A percentile compares a stretch with the other conserved stretches of the same genome.
Evolutionary conservation across 139 green algal genomes (phyloP).

Genomic region (Nannochloris sp.): DNA sequence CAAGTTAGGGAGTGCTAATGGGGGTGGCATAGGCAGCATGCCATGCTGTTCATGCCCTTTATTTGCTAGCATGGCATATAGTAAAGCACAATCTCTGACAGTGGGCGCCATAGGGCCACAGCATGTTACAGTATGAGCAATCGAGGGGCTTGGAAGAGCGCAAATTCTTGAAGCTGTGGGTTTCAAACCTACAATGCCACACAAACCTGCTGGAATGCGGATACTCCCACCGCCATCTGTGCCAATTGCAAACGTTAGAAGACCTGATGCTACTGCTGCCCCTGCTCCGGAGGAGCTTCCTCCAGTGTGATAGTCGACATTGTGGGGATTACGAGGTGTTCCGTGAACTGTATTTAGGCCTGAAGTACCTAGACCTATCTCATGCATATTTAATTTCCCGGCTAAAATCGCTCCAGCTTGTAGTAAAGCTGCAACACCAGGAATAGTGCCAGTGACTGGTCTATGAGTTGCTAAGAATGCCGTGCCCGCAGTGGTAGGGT

Average conservation of each 20-base stretch:
- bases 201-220: conserved; percentile 71
- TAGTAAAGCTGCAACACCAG: conserved; percentile 37
- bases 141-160: neutral
- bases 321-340: conserved; percentile 56
- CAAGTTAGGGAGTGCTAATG: conserved; percentile 12
- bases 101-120: conserved; percentile 39
- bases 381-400: conserved; percentile 68
- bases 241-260: conserved; percentile 68
- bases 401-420: conserved; percentile 55
- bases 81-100: conserved; percentile 38
- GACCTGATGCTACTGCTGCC: conserved; percentile 55
- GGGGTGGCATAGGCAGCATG: neutral
- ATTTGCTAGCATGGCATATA: conserved; percentile 48
- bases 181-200: conserved; percentile 72
- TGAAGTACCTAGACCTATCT: conserved; percentile 49
- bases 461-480: conserved; percentile 40
- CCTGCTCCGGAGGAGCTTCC: conserved; percentile 57
- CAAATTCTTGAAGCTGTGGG: conserved; percentile 41
- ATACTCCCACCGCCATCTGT: conserved; percentile 74
- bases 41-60: neutral
- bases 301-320: conserved; percentile 29
- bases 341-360: conserved; percentile 43
- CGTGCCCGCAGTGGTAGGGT: conserved; percentile 65
- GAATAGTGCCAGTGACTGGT: neutral
- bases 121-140: conserved; percentile 19